Base-by-base conservation (phyloP, 2,329 filamentous ascomycete genomes). In the Didymella segeticola region DNA sequence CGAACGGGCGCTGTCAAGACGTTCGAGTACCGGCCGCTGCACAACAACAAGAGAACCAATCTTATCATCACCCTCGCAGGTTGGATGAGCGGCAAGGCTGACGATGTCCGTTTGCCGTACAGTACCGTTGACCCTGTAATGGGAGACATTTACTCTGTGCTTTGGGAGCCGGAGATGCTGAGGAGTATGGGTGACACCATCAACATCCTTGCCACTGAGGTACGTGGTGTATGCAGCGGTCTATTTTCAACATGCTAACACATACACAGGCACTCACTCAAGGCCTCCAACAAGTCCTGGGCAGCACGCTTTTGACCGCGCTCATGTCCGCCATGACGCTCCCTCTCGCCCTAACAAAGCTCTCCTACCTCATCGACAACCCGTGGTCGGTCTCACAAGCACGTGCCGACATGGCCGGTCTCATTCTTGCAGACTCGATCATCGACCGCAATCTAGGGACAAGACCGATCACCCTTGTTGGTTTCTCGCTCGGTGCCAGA, bases 151-250 rank as follows among this genome's bases (percentile, higher is more conserved):
- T 99, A 99, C 77, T 97, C 93, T 0, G 88, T 99, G 10, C 81
- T 96, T 53, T 99, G 95, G 93, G 95, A 99, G 75, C 96, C 95
- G 3, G 95, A 99, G 71, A 96, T 99, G 93, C 83, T 99, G 70
- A 89, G 87, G 65, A 96, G 91, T 75, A 99, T 97, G 88, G 95
- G 95, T 84, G 91, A 95, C 72, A 99, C 95, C 38, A 98, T 99
- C 68, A 97, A 97, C 68, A 98, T 99, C 76, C 80, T 99, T 60
- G 95, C 95, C 53, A 99, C 95, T 27, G 95, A 99, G 86, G 91
- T 93, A 77, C 77, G 83, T 58, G 11, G 33, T 15, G 20, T 25
- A 27, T 12, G n/a, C 5, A 0, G 3, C 9, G 19, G 20, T 7
- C 30, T 12, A n/a, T 1, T 4, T 7, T n/a, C 3, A 17, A 7